Evolutionary conservation across 345 rosid genomes (phyloP), one percentile per base, ranked within the genome.

Genomic region (Aegle marmelos): DNA sequence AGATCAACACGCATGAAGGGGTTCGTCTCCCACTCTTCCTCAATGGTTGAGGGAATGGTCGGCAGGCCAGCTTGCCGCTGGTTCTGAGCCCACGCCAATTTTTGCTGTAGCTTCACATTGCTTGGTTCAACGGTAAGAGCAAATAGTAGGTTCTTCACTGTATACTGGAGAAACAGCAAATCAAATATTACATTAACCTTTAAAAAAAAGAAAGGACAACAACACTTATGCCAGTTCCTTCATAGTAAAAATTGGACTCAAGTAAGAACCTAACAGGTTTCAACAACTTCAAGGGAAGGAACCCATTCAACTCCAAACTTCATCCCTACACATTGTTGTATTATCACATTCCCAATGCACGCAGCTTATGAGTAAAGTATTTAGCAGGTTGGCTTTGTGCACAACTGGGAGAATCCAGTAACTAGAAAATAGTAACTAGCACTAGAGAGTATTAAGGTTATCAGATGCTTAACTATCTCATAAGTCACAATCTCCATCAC

Each of bases 91-190:
- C 97, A 91, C 63, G 86, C 74, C 30, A 96, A 76, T 85, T 94
- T 93, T 75, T 92, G 88, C 76, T 86, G 89, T 83, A 87, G 84
- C 83, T 90, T 90, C 41, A 37, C 87, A 57, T 90, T 95, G 72
- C 88, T 85, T 79, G 94, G 97, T 70, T 95, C 99, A 21, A 92
- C 91, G 28, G 95, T 87, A 30, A 76, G 66, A 27, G 94, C 98
- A 79, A 95, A 95, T 80, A 88, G 92, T 90, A 95, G 82, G 93
- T 93, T 95, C 90, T 93, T 94, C 82, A 91, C 88, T 0, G 99
- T 92, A 84, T 93, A 95, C 99, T 93, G 84, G 65, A 89, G 59
- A 78, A 82, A 74, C 54, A 84, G 19, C 7, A 72, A 50, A 33
- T 36, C 39, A 58, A 74, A 50, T 2, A 8, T 73, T 82, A 75